phyloP scores from a whole-genome alignment of 1,284 basidiomycete species.

The Moesziomyces globuligerus region DNA sequence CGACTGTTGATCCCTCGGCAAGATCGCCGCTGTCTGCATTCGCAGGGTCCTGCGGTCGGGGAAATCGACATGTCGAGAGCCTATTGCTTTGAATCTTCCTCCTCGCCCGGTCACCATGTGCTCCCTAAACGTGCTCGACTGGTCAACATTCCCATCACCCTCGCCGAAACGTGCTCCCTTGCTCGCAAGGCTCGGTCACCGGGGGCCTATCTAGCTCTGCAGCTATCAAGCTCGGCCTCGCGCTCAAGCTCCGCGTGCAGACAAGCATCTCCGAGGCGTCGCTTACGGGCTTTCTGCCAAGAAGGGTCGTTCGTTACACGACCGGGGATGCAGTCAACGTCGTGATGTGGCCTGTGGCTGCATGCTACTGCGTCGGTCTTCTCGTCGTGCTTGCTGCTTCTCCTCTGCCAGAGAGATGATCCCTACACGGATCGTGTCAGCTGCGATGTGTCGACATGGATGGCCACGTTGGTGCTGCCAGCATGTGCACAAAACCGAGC shows the following conservation, averaged over 20 bases:
- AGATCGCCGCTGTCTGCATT: background rate
- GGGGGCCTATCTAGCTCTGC: no score
- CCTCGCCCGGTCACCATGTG: background rate
- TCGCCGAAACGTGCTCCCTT: background rate
- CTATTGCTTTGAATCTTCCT: slow-evolving; percentile 19
- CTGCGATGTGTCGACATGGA: background rate
- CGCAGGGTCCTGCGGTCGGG: background rate
- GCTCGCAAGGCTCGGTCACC: no score
- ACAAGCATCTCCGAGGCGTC: background rate
- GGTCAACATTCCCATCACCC: background rate
- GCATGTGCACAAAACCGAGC: background rate
- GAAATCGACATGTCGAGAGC: slow-evolving; percentile 31
- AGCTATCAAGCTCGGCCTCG: background rate
- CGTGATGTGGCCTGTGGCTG: background rate
- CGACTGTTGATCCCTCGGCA: background rate
- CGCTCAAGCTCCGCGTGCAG: background rate
- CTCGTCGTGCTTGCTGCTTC: background rate
- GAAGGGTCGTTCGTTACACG: background rate
- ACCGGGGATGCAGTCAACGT: background rate
- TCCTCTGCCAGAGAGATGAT: background rate
- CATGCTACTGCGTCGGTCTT: background rate
- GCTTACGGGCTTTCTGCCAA: background rate
- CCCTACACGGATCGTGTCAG: background rate
- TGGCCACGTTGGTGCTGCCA: background rate
- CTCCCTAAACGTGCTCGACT: background rate